Percentiles rank a stretch among this genome's conserved stretches.
Evolutionary conservation across 495 filamentous ascomycete genomes (phyloP).

Genomic region (Usnea hakonensis): DNA sequence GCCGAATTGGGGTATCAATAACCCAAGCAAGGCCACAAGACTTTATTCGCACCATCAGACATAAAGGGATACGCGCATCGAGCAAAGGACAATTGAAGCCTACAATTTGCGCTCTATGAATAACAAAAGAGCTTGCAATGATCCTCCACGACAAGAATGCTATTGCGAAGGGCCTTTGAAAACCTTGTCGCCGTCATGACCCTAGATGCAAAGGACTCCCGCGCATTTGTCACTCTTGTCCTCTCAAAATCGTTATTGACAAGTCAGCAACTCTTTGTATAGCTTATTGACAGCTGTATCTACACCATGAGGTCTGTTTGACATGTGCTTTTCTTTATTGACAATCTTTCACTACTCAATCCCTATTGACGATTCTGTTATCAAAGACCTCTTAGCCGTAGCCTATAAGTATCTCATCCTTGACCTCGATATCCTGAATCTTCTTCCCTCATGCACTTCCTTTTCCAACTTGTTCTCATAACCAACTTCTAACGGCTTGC

Average conservation of each 20-base stretch:
- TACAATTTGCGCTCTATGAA: background rate
- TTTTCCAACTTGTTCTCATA: background rate
- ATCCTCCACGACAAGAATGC: background rate
- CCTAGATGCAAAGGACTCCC: background rate
- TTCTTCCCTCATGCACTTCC: background rate
- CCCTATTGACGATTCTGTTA: background rate
- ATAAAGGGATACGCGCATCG: background rate
- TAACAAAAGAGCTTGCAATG: background rate
- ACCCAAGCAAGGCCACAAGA: background rate
- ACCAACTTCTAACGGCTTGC: slow-evolving; percentile 14
- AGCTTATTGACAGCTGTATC: slow-evolving; percentile 13
- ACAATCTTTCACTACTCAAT: background rate
- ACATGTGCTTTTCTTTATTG: slow-evolving; percentile 12
- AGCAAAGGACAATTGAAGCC: background rate
- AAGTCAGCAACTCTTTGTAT: background rate
- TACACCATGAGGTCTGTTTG: background rate
- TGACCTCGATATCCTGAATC: background rate
- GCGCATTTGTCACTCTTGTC: background rate
- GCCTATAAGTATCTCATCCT: slow-evolving; percentile 2
- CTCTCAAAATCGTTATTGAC: background rate
- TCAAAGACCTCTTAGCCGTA: background rate
- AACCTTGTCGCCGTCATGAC: background rate
- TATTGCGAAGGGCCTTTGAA: background rate
- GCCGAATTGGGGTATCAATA: slow-evolving; percentile 20
- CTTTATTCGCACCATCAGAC: background rate